Percentiles rank a stretch among this genome's conserved stretches.
Conservation (phyloP, 2,329 filamentous ascomycete genomes). For the Penicillium vulpinum region DNA sequence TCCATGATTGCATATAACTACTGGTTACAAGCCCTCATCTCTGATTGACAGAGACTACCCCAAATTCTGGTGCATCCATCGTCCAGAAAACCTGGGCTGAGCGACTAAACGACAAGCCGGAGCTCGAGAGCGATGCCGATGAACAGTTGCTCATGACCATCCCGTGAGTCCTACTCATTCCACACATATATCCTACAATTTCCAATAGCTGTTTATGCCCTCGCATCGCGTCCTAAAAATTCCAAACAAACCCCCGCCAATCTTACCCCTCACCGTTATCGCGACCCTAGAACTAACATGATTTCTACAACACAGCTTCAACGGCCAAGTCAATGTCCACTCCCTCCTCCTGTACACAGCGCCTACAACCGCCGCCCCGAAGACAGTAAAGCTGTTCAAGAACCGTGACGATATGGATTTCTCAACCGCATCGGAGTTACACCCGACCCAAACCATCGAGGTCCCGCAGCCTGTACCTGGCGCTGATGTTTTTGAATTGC, state of each 20-base stretch:
- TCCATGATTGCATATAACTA: neutral
- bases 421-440: slow-evolving; percentile 65
- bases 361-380: slow-evolving; percentile 67
- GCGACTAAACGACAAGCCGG: slow-evolving; percentile 67
- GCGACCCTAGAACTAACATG: slow-evolving; percentile 4
- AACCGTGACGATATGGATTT: slow-evolving; percentile 91
- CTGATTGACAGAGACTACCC: slow-evolving; percentile 52
- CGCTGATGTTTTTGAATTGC: slow-evolving; percentile 75
- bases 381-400: slow-evolving; percentile 80
- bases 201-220: neutral
- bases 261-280: slow-evolving; percentile 25
- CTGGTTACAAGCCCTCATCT: neutral
- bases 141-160: slow-evolving; percentile 92
- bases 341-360: slow-evolving; percentile 83
- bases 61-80: slow-evolving; percentile 69
- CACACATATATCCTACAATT: neutral
- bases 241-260: slow-evolving; percentile 22
- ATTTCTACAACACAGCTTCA: slow-evolving; percentile 69
- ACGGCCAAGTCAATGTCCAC: slow-evolving; percentile 89
- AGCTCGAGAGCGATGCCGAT: slow-evolving; percentile 82
- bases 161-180: slow-evolving; percentile 61
- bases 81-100: slow-evolving; percentile 91
- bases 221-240: neutral
- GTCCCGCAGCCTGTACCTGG: slow-evolving; percentile 67
- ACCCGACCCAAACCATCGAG: slow-evolving; percentile 73